Evolutionary conservation across 2,329 filamentous ascomycete genomes (phyloP).

Genomic region (Xylaria sp.): DNA sequence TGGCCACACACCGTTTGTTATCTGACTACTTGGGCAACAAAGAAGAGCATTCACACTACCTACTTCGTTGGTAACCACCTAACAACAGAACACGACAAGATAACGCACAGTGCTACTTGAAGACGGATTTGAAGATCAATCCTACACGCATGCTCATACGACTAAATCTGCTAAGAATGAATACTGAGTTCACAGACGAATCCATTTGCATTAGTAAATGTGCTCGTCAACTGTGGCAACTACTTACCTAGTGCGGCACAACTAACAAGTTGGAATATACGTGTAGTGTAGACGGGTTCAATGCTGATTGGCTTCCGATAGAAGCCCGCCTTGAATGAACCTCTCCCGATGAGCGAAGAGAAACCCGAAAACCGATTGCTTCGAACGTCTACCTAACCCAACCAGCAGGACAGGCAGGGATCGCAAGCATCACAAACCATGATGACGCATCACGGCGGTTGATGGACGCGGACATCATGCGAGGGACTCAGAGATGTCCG

Average conservation of each 20-base stretch:
- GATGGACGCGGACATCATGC: constrained; percentile 12
- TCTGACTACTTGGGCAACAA: constrained; percentile 14
- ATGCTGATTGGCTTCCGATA: constrained; percentile 10
- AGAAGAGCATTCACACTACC: neutral
- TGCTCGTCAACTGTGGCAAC: constrained; percentile 21
- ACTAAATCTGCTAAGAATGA: constrained; percentile 2
- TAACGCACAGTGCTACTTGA: constrained; percentile 4
- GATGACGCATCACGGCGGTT: constrained; percentile 23
- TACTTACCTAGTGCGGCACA: neutral
- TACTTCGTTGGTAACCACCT: neutral
- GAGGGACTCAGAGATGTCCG: constrained; percentile 19
- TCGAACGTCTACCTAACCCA: constrained; percentile 15
- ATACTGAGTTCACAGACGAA: neutral
- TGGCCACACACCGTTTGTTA: constrained; percentile 13
- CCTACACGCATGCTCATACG: constrained; percentile 34
- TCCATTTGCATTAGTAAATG: neutral
- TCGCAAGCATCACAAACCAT: constrained; percentile 5
- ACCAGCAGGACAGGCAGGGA: constrained; percentile 13
- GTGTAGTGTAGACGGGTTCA: constrained; percentile 2
- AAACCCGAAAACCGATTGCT: neutral
- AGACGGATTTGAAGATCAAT: constrained; percentile 31
- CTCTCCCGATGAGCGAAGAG: neutral
- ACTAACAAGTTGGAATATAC: neutral
- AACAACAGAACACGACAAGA: neutral
- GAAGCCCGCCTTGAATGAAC: neutral